Conservation (phyloP, 306 rosid species). For the Fragaria nilgerrensis region DNA sequence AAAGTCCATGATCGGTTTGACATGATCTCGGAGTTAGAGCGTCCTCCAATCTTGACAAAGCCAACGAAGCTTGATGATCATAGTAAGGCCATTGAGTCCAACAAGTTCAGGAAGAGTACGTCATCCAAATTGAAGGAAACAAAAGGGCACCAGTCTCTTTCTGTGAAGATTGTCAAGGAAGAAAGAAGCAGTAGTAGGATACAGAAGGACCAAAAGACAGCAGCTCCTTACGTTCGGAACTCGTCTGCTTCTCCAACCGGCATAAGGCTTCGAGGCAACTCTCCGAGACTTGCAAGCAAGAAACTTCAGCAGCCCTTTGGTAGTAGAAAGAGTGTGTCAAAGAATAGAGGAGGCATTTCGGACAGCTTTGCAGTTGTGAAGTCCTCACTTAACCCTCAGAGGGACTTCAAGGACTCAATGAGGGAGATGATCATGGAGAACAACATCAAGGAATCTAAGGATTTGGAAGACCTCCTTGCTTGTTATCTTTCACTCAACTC, state of each 20-base stretch:
- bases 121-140: conserved; percentile 42
- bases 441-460: conserved; percentile 60
- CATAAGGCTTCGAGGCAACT: conserved; percentile 58
- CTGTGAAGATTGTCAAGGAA: conserved; percentile 35
- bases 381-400: conserved; percentile 72
- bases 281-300: conserved; percentile 66
- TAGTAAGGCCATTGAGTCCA: conserved; percentile 29
- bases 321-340: conserved; percentile 54
- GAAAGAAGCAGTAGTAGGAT: conserved; percentile 27
- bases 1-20: conserved; percentile 40
- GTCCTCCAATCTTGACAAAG: conserved; percentile 59
- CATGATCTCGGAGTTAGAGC: conserved; percentile 48
- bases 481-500: conserved; percentile 81
- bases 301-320: conserved; percentile 43
- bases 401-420: conserved; percentile 87
- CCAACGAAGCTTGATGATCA: conserved; percentile 43
- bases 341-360: conserved; percentile 39
- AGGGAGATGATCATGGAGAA: conserved; percentile 92
- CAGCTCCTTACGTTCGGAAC: conserved; percentile 29
- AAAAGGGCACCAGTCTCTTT: conserved; percentile 27
- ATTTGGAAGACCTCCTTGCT: conserved; percentile 91
- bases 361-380: conserved; percentile 84
- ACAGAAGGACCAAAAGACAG: conserved; percentile 31
- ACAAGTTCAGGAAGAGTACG: conserved; percentile 27
- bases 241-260: conserved; percentile 47